Evolutionary conservation across 2,329 filamentous ascomycete species (phyloP).

Genomic region (Phaeosphaeriaceae sp.): DNA sequence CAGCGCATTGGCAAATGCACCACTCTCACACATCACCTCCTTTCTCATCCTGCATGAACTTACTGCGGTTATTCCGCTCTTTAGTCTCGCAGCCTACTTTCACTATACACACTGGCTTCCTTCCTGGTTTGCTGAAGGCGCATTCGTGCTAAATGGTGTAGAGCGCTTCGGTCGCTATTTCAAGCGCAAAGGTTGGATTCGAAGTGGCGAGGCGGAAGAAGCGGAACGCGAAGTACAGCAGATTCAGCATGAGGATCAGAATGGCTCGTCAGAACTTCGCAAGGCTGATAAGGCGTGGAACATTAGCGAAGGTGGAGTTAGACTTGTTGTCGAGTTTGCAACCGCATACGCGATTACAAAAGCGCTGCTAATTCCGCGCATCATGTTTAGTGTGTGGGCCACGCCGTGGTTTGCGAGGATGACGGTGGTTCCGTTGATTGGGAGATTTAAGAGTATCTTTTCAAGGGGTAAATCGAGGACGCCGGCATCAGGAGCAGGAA

Average conservation of each 20-base stretch:
- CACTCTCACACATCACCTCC: conserved; percentile 79
- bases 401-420: conserved; percentile 85
- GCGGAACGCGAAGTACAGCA: conserved; percentile 38
- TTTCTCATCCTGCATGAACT: conserved; percentile 93
- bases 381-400: conserved; percentile 81
- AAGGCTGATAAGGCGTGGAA: conserved; percentile 47
- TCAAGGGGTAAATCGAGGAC: conserved; percentile 35
- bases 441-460: conserved; percentile 49
- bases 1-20: conserved; percentile 72
- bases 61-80: conserved; percentile 76
- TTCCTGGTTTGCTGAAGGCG: conserved; percentile 58
- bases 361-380: conserved; percentile 75
- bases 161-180: conserved; percentile 80
- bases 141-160: conserved; percentile 67
- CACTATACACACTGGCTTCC: conserved; percentile 79
- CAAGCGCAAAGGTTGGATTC: conserved; percentile 80
- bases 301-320: conserved; percentile 55
- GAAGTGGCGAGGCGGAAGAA: conserved; percentile 57
- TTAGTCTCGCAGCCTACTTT: conserved; percentile 28
- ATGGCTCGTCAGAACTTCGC: conserved; percentile 37
- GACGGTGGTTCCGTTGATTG: conserved; percentile 35
- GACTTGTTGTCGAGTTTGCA: conserved; percentile 71
- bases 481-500: conserved; percentile 38
- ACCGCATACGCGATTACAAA: conserved; percentile 93
- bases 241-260: conserved; percentile 49